Base-by-base conservation (phyloP, 1,139 yeast species). In the Trichomonascaceae sp. region DNA sequence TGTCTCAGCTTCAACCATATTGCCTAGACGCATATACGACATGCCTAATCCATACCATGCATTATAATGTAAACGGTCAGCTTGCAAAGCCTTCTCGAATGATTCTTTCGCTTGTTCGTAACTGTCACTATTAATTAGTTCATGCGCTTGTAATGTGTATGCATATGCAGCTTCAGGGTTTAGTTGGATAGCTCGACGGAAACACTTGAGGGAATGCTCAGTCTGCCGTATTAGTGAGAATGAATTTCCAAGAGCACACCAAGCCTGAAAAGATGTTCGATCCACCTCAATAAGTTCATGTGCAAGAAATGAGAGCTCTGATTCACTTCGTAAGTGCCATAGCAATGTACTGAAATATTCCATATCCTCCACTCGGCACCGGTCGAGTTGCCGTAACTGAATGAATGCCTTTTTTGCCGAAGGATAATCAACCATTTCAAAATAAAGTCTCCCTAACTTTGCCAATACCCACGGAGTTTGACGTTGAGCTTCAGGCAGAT, bases 31-130 rank as follows among this genome's bases (percentile, higher is more conserved):
- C 68, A 90, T 79, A 68, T 86, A 87, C 44, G 91, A 95, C 95
- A 90, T 90, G 7, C 99, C 99, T 56, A 95, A 80, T 20, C 99
- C 99, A 65, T 93, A 95, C 65, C 93, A 83, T 0, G 99, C 98
- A 70, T 93, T 93, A 69, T 91, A 93, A 68, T 90, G 97, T 56
- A 93, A 78, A 50, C 85, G 78, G 64, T 93, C 96, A 47, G 84
- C 78, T 17, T 86, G 73, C 48, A 93, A 76, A 9, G 97, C 95
- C 58, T 79, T 76, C 44, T 97, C 73, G 76, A 90, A 95, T 59
- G 88, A 82, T 57, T 85, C 89, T 59, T 87, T 79, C 0, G 99
- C 98, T 70, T 84, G 82, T 66, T 91, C 97, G 70, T 85, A 88
- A 50, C 95, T 90, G 70, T 95, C 99, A 64, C 83, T 88, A 5